Percentiles rank a stretch among this genome's conserved stretches.
phyloP scores from a whole-genome alignment of 208 protist genomes.

The Leishmania tropica region DNA sequence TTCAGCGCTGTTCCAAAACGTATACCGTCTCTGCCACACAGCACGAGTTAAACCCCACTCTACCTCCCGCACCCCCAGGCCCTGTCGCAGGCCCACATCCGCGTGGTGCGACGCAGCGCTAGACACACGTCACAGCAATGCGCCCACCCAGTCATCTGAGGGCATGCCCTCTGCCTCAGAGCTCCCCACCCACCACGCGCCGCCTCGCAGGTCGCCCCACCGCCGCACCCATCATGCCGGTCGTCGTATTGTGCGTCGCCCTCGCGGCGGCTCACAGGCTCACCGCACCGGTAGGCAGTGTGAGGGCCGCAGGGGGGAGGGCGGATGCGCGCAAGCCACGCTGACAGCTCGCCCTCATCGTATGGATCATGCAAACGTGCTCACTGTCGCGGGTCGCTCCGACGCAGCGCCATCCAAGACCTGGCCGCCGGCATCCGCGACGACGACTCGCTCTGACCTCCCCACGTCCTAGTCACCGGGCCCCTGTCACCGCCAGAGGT shows the following conservation, averaged over 20 bases:
- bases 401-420: background rate
- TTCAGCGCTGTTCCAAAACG: too few species aligned
- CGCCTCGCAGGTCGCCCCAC: background rate
- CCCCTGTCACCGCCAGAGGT: background rate
- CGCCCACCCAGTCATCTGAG: background rate
- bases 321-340: background rate
- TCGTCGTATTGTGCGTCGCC: background rate
- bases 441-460: background rate
- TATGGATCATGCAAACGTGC: background rate
- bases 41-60: background rate
- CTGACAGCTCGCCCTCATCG: background rate
- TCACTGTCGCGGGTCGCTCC: background rate
- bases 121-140: background rate
- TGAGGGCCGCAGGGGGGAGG: background rate
- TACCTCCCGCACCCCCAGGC: background rate
- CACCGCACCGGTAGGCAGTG: background rate
- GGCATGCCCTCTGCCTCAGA: background rate
- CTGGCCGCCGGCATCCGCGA: background rate
- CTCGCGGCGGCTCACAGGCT: background rate
- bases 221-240: background rate
- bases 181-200: background rate
- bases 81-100: background rate
- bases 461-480: background rate
- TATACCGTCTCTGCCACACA: background rate
- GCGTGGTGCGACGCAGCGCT: background rate